These are phyloP conservation scores for Haematococcus lacustris DNA, from an alignment of 139 green algal genomes.

Conservation along the genomic window DNA sequence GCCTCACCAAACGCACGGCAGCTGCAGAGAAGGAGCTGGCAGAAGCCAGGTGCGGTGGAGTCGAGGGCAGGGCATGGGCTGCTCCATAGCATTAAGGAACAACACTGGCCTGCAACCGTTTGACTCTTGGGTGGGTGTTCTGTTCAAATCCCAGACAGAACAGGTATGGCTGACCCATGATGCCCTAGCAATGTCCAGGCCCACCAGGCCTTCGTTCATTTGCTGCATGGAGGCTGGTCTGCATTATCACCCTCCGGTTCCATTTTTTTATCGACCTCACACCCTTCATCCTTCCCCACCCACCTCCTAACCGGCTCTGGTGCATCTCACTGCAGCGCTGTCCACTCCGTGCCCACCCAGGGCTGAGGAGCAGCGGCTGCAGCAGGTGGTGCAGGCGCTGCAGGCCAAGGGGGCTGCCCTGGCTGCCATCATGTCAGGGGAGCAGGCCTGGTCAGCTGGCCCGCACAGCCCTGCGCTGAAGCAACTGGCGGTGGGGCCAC, in stretches of 20 bases:
- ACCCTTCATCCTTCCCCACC: too few relatives aligned
- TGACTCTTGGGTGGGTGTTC: not conserved
- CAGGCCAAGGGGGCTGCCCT: conserved; percentile 9
- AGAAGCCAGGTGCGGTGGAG: not conserved
- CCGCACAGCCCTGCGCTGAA: not conserved
- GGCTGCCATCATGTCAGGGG: conserved; percentile 2
- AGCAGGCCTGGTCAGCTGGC: conserved; percentile 1
- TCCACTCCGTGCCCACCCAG: too few relatives aligned
- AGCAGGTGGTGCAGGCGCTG: conserved; percentile 11
- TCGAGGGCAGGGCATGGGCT: not conserved
- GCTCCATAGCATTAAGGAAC: too few relatives aligned
- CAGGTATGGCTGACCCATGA: too few relatives aligned
- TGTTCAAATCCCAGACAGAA: not conserved
- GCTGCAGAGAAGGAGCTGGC: conserved; percentile 9
- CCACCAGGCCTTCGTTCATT: not conserved
- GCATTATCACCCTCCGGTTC: too few relatives aligned
- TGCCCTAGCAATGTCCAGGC: not conserved
- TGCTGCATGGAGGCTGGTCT: not conserved
- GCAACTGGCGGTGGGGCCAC: conserved; percentile 3
- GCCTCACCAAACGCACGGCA: conserved; percentile 1
- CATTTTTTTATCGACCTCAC: too few relatives aligned
- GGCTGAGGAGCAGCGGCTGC: conserved; percentile 14
- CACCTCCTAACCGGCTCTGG: too few relatives aligned
- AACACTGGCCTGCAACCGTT: too few relatives aligned
- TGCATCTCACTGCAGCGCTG: not conserved